Evolutionary conservation across 139 green algal species (phyloP).

Genomic region (Chlamydomonas urium): DNA sequence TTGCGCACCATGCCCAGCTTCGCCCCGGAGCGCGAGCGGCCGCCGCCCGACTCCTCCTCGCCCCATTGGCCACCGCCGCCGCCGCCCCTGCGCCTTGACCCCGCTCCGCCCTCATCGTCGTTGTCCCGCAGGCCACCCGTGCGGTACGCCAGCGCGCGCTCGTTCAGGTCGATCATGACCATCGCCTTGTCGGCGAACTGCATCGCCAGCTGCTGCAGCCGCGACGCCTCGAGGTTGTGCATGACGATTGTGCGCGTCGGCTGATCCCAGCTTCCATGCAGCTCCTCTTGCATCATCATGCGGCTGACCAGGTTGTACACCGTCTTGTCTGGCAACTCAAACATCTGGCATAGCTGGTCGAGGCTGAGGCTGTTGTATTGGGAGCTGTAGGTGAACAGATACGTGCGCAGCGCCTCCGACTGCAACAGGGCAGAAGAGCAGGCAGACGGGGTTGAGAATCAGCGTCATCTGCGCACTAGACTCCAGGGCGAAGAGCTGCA

Average conservation of each 20-base stretch:
- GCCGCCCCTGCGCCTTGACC: too few species aligned
- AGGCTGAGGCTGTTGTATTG: slow-evolving; percentile 85
- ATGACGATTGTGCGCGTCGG: slow-evolving; percentile 92
- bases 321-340: slow-evolving; percentile 78
- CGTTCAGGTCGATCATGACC: slow-evolving; percentile 92
- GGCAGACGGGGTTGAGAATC: not conserved
- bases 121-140: slow-evolving; percentile 67
- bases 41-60: slow-evolving; percentile 29
- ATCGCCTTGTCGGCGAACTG: slow-evolving; percentile 77
- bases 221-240: slow-evolving; percentile 69
- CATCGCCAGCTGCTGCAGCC: slow-evolving; percentile 73
- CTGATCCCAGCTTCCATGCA: slow-evolving; percentile 90
- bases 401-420: slow-evolving; percentile 85
- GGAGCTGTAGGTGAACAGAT: slow-evolving; percentile 80
- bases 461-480: not conserved
- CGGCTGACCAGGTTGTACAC: slow-evolving; percentile 73
- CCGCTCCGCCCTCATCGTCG: slow-evolving; percentile 54
- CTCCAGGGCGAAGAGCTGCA: too few species aligned
- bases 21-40: slow-evolving; percentile 11
- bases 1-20: not conserved
- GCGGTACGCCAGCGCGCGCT: slow-evolving; percentile 81
- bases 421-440: slow-evolving; percentile 44
- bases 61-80: slow-evolving; percentile 13
- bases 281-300: slow-evolving; percentile 89
- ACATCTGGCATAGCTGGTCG: slow-evolving; percentile 84